Conservation (phyloP, 345 rosid species). For the Laguncularia racemosa region DNA sequence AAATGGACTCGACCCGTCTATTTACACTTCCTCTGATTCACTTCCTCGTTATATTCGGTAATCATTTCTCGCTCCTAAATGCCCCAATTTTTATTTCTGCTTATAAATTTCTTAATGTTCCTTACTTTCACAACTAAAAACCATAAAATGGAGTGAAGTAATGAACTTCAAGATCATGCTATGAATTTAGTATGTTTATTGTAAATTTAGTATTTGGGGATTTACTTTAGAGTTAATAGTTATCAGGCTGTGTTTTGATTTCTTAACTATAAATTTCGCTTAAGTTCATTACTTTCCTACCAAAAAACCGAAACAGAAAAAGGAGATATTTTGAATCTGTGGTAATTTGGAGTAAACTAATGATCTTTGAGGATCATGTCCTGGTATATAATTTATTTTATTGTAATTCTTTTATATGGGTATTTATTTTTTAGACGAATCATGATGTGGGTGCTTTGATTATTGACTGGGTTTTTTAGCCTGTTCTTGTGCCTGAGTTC, state of each 20-base stretch:
- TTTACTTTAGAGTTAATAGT: no score
- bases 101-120: neutral
- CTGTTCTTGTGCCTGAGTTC: neutral
- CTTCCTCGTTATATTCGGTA: conserved; percentile 82
- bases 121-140: no score
- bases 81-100: conserved; percentile 1
- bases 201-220: no score
- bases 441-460: neutral
- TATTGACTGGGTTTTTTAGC: neutral
- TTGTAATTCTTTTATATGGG: no score
- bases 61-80: neutral
- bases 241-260: no score
- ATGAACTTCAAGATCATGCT: no score
- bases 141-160: no score
- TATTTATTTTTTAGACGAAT: neutral
- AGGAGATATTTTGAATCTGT: neutral
- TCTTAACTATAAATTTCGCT: no score
- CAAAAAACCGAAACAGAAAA: no score
- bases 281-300: no score
- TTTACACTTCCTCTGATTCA: conserved; percentile 45
- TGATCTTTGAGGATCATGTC: neutral
- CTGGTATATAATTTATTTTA: neutral
- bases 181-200: no score
- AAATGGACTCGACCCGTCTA: conserved; percentile 67
- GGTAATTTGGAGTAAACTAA: neutral